phyloP scores from a whole-genome alignment of 2,329 filamentous ascomycete genomes.

The Sarocladium kiliense region DNA sequence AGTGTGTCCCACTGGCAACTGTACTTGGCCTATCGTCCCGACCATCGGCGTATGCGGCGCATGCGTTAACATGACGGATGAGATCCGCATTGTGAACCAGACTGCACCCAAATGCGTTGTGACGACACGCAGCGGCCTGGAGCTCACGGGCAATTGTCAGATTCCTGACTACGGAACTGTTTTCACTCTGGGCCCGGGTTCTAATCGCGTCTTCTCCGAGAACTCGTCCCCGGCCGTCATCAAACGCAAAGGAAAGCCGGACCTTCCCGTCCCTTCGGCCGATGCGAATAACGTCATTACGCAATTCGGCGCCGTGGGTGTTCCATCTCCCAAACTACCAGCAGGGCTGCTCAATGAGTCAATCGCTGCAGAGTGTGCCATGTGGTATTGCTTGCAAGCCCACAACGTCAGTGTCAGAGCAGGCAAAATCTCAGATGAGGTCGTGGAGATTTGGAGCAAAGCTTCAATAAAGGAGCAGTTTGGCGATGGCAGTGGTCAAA shows the following conservation, averaged over 20 bases:
- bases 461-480: neutral
- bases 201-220: neutral
- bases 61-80: neutral
- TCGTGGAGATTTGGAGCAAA: neutral
- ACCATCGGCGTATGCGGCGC: neutral
- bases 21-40: neutral
- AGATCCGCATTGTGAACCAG: neutral
- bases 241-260: neutral
- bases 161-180: neutral
- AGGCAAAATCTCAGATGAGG: neutral
- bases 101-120: neutral
- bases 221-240: neutral
- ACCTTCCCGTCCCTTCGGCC: neutral
- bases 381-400: conserved; percentile 5
- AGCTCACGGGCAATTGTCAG: neutral
- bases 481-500: neutral
- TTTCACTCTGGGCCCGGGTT: neutral
- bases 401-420: neutral
- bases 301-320: neutral
- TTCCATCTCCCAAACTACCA: neutral
- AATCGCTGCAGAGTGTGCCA: neutral
- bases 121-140: neutral
- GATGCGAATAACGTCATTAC: neutral
- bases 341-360: neutral
- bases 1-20: neutral